These are phyloP conservation scores for Melampsora americana DNA, from an alignment of 1,284 basidiomycete genomes.

Conservation along the genomic window DNA sequence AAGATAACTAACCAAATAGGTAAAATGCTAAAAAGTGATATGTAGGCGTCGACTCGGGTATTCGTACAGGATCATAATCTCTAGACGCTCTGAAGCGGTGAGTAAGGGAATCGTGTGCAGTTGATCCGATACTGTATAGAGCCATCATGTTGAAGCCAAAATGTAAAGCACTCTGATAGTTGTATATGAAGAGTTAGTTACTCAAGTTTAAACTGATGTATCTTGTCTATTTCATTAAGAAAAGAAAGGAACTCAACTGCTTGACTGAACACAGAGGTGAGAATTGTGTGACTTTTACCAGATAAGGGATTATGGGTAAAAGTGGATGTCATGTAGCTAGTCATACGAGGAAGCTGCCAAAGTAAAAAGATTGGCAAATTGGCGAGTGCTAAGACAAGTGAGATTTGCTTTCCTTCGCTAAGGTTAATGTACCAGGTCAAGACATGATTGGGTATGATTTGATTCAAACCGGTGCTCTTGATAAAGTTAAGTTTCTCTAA, in stretches of 20 bases:
- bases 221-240: too few relatives aligned
- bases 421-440: slow-evolving; percentile 39
- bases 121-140: slow-evolving; percentile 43
- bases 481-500: slow-evolving; percentile 28
- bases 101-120: slow-evolving; percentile 35
- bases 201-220: neutral
- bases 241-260: slow-evolving; percentile 24
- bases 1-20: slow-evolving; percentile 22
- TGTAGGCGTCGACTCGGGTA: slow-evolving; percentile 38
- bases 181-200: neutral
- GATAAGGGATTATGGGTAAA: slow-evolving; percentile 39
- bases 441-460: slow-evolving; percentile 23
- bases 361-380: slow-evolving; percentile 27
- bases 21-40: slow-evolving; percentile 44
- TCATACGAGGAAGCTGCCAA: slow-evolving; percentile 35
- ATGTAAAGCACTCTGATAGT: slow-evolving; percentile 26
- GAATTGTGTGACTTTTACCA: slow-evolving; percentile 30
- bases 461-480: slow-evolving; percentile 34
- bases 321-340: slow-evolving; percentile 25
- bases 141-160: slow-evolving; percentile 44
- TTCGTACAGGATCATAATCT: slow-evolving; percentile 28
- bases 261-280: slow-evolving; percentile 40
- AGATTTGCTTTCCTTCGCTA: slow-evolving; percentile 36
- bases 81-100: slow-evolving; percentile 29
- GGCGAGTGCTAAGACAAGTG: slow-evolving; percentile 21